phyloP scores from a whole-genome alignment of 169 alveolate genomes.

The Plasmodium billcollinsi region DNA sequence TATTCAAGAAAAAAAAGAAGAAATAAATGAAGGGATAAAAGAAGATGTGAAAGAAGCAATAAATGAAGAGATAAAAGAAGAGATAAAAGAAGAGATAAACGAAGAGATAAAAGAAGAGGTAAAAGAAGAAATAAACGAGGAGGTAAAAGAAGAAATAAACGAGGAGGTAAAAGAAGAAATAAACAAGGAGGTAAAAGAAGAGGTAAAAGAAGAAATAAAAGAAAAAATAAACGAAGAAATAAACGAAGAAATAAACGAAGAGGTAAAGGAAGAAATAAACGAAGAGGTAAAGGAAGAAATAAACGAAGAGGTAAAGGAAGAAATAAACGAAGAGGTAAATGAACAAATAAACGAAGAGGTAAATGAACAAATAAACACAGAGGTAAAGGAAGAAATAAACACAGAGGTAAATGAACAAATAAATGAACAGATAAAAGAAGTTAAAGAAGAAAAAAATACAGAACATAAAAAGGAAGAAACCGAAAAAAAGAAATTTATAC shows the following conservation, averaged over 20 bases:
- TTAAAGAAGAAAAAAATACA: not conserved
- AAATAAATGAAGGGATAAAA: not conserved
- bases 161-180: not conserved
- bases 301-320: not conserved
- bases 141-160: not conserved
- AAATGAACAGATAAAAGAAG: no score
- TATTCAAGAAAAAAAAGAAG: not conserved
- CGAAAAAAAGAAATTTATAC: conserved; percentile 31
- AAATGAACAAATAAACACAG: not conserved
- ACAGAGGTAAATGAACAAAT: not conserved
- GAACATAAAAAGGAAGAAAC: conserved; percentile 6
- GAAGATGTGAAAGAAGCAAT: not conserved
- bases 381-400: not conserved
- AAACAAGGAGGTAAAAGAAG: not conserved
- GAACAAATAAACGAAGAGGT: not conserved
- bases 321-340: not conserved
- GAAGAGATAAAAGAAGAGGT: not conserved
- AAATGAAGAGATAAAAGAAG: not conserved
- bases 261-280: not conserved
- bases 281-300: no score
- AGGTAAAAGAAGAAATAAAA: not conserved
- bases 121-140: not conserved
- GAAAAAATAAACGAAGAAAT: not conserved
- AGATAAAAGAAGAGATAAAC: not conserved
- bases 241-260: conserved; percentile 2